Conservation (phyloP, 2,329 filamentous ascomycete genomes). For the Atkinsonella hypoxylon region DNA sequence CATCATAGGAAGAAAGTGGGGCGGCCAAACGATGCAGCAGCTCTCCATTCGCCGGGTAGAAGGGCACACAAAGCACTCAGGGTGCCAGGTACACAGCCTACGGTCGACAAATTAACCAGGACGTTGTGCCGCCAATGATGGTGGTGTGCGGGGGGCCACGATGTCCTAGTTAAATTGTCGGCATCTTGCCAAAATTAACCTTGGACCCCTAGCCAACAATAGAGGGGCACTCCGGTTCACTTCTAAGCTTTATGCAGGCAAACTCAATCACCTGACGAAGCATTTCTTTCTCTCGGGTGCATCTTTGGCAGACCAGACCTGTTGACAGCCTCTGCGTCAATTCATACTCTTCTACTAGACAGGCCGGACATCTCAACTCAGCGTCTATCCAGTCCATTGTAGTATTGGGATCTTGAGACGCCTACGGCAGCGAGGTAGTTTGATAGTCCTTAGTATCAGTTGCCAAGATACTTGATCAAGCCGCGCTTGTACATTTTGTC, state of each 20-base stretch:
- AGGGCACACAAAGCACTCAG: too few species aligned
- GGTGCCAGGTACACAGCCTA: too few species aligned
- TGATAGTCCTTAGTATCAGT: not conserved
- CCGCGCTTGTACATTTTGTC: not conserved
- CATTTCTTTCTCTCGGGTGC: not conserved
- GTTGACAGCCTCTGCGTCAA: too few species aligned
- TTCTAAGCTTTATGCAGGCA: not conserved
- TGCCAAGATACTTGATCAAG: not conserved
- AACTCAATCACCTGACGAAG: constrained; percentile 4
- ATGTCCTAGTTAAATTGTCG: too few species aligned
- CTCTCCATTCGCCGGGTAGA: too few species aligned
- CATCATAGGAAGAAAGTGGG: constrained; percentile 1
- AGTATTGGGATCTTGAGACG: not conserved
- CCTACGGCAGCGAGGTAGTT: constrained; percentile 1
- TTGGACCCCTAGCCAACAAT: not conserved
- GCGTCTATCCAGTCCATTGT: not conserved
- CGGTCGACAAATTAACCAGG: too few species aligned
- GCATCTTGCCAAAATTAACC: too few species aligned
- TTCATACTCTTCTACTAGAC: too few species aligned
- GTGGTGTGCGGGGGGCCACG: too few species aligned
- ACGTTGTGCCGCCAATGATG: too few species aligned
- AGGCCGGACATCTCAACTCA: not conserved
- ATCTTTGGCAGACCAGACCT: not conserved
- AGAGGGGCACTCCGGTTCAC: not conserved
- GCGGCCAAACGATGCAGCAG: not conserved